Base-by-base conservation (phyloP, 345 rosid genomes). In the Populus davidiana region DNA sequence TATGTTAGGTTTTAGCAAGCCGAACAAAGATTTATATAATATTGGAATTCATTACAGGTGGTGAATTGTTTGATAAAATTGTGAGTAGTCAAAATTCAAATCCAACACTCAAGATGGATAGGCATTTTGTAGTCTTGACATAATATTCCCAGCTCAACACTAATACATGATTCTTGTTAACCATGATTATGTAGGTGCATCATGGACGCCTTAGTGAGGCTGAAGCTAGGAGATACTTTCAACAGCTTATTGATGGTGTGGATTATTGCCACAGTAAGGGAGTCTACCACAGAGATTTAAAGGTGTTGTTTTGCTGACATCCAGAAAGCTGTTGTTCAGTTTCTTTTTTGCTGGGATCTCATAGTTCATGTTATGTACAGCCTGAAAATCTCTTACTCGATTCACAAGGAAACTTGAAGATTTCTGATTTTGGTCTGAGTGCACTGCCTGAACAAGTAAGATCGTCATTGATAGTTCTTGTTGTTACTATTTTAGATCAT, bases 181-280 rank as follows among this genome's bases (percentile, higher is more conserved):
- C 49, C 59, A 27, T 71, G 67, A 8, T 71, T 67, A 21, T 77
- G 68, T 76, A 95, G 98, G 92, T 93, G 85, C 98, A 89, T 70
- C 88, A 84, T 72, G 92, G 97, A 18, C 93, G 98, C 36, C 92
- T 96, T 75, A 88, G 93, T 84, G 98, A 96, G 85, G 86, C 96
- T 54, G 98, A 93, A 81, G 86, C 99, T 77, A 85, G 97, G 86
- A 89, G 79, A 80, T 92, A 90, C 80, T 93, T 93, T 83, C 98
- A 96, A 72, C 98, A 93, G 81, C 99, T 96, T 85, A 91, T 96
- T 80, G 99, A 93, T 82, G 98, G 98, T 35, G 99, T 93, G 83
- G 99, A 92, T 83, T 96, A 86, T 84, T 96, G 96, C 74, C 99
- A 92, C 64, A 88, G 92, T 72, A 93, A 92, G 80, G 98, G 96